These are phyloP conservation scores for Fusarium sp. DNA, from an alignment of 2,329 filamentous ascomycete species.

Conservation along the genomic window DNA sequence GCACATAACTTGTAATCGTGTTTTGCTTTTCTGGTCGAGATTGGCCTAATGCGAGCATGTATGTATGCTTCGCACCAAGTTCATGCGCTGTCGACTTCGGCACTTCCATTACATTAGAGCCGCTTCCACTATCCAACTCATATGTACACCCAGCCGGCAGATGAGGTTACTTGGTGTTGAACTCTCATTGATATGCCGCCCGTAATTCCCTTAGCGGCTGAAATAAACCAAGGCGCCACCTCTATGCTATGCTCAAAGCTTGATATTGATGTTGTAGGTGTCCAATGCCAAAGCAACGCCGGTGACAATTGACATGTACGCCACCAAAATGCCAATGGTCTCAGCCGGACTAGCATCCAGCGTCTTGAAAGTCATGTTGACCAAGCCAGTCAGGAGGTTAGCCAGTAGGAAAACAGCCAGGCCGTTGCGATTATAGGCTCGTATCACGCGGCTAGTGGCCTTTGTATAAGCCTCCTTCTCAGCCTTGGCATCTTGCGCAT, in stretches of 20 bases:
- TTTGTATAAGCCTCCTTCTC: conserved; percentile 70
- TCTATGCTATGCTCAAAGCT: conserved; percentile 57
- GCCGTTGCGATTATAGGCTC: conserved; percentile 88
- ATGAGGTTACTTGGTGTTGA: not conserved
- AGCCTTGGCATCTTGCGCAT: conserved; percentile 58
- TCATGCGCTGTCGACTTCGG: conserved; percentile 5
- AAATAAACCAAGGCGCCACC: not conserved
- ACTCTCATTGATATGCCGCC: not conserved
- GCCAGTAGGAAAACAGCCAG: conserved; percentile 84
- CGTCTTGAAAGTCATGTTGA: conserved; percentile 88
- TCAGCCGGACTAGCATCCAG: conserved; percentile 69
- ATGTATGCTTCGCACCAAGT: not conserved
- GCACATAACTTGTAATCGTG: conserved; percentile 1
- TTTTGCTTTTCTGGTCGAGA: conserved; percentile 17
- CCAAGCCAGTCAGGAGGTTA: conserved; percentile 85
- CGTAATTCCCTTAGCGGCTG: not conserved
- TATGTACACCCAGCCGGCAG: not conserved
- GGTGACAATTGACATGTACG: conserved; percentile 73
- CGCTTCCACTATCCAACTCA: not conserved
- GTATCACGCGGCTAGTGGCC: conserved; percentile 81
- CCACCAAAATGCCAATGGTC: conserved; percentile 77
- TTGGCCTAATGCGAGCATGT: not conserved
- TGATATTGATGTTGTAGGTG: conserved; percentile 71
- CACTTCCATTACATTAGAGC: not conserved
- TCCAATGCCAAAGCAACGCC: conserved; percentile 73